phyloP scores from a whole-genome alignment of 257 asterid species.

The Oldenlandia corymbosa region DNA sequence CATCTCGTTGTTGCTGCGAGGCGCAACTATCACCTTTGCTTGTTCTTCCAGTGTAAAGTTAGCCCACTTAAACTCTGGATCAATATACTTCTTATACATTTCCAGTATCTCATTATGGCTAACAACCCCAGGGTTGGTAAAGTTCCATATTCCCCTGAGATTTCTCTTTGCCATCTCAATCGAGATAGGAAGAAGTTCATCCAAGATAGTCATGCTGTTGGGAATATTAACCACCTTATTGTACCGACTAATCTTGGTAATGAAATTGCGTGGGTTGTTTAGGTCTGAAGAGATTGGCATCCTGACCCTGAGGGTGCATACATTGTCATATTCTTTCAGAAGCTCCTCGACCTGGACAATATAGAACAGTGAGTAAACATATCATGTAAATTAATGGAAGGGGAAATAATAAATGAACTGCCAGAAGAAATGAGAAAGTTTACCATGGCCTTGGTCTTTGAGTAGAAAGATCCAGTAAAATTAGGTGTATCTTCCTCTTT shows the following conservation, averaged over 20 bases:
- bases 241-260: constrained; percentile 77
- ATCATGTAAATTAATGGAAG: background rate
- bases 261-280: constrained; percentile 88
- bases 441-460: constrained; percentile 99
- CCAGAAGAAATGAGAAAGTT: constrained; percentile 9
- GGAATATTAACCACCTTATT: constrained; percentile 92
- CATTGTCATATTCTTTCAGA: constrained; percentile 77
- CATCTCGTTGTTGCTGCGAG: constrained; percentile 87
- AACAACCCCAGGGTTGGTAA: constrained; percentile 89
- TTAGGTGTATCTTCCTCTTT: constrained; percentile 94
- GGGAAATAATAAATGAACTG: background rate
- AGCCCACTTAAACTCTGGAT: constrained; percentile 55
- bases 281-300: constrained; percentile 96
- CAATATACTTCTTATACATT: constrained; percentile 82
- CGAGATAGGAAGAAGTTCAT: constrained; percentile 91
- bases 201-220: constrained; percentile 97
- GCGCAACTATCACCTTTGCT: constrained; percentile 91
- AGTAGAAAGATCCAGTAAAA: constrained; percentile 84
- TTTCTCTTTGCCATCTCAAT: constrained; percentile 96
- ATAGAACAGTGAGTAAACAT: constrained; percentile 2
- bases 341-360: constrained; percentile 78
- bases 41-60: constrained; percentile 96
- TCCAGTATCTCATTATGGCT: constrained; percentile 92
- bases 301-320: constrained; percentile 90
- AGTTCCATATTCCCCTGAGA: constrained; percentile 89